Evolutionary conservation across 2,329 filamentous ascomycete genomes (phyloP).

Genomic region (Sarocladiaceae sp.): DNA sequence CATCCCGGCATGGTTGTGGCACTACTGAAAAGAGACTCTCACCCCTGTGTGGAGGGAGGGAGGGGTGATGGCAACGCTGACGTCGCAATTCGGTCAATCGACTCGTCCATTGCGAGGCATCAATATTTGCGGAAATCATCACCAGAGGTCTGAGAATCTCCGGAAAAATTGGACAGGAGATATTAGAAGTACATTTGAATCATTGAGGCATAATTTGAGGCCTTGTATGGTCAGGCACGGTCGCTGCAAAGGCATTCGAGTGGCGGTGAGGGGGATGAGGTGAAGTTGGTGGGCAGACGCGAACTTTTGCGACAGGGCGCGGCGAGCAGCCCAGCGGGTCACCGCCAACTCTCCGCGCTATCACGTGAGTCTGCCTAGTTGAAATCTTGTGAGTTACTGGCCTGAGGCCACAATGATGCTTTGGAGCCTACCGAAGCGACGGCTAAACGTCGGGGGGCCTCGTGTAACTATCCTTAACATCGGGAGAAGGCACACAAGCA

Average conservation of each 20-base stretch:
- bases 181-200: conserved; percentile 7
- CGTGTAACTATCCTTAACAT: too few relatives aligned
- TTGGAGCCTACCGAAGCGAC: too few relatives aligned
- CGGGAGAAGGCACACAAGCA: too few relatives aligned
- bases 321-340: conserved; percentile 21
- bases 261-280: conserved; percentile 26
- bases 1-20: too few relatives aligned
- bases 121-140: conserved; percentile 13
- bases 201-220: conserved; percentile 11
- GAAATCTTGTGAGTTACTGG: background rate
- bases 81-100: conserved; percentile 11
- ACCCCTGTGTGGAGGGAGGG: background rate
- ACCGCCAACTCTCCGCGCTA: conserved; percentile 36
- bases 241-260: conserved; percentile 9
- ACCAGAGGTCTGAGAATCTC: conserved; percentile 15
- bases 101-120: conserved; percentile 6
- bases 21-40: too few relatives aligned
- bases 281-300: conserved; percentile 36
- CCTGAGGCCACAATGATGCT: conserved; percentile 7
- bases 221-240: conserved; percentile 22
- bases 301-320: conserved; percentile 31
- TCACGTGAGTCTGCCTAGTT: conserved; percentile 31
- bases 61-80: conserved; percentile 8
- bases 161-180: conserved; percentile 17
- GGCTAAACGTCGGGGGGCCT: too few relatives aligned